Evolutionary conservation across 176 grass and related monocot genomes (phyloP).

Genomic region (Oryza glaberrima): DNA sequence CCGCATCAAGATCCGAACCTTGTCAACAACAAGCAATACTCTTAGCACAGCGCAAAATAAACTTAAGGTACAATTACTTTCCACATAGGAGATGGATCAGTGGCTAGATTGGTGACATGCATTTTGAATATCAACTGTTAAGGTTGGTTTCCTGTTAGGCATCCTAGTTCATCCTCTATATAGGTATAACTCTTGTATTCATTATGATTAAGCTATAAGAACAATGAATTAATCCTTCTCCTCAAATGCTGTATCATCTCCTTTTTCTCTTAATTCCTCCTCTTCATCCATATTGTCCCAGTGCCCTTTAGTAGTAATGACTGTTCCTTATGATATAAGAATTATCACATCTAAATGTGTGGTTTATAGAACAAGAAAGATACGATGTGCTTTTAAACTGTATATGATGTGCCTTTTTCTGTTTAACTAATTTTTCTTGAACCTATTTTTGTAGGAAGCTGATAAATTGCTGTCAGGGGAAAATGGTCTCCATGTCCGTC

Average conservation of each 20-base stretch:
- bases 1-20: slow-evolving; percentile 57
- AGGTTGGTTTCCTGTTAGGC: neutral
- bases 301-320: neutral
- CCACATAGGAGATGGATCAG: neutral
- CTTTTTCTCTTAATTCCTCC: neutral
- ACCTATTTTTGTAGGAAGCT: slow-evolving; percentile 62
- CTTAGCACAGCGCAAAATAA: slow-evolving; percentile 41
- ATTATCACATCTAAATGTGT: slow-evolving; percentile 7
- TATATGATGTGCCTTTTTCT: slow-evolving; percentile 8
- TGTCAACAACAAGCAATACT: slow-evolving; percentile 63
- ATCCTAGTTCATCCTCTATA: neutral
- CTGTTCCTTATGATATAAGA: neutral
- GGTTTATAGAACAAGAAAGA: neutral
- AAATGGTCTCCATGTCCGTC: slow-evolving; percentile 59
- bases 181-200: neutral
- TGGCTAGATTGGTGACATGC: neutral
- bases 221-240: neutral
- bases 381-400: neutral
- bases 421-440: slow-evolving; percentile 1
- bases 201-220: neutral
- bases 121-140: neutral
- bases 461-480: slow-evolving; percentile 64
- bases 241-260: neutral
- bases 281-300: neutral
- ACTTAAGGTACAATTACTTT: slow-evolving; percentile 63